phyloP scores from a whole-genome alignment of 2,329 filamentous ascomycete genomes.

The Claviceps monticola region DNA sequence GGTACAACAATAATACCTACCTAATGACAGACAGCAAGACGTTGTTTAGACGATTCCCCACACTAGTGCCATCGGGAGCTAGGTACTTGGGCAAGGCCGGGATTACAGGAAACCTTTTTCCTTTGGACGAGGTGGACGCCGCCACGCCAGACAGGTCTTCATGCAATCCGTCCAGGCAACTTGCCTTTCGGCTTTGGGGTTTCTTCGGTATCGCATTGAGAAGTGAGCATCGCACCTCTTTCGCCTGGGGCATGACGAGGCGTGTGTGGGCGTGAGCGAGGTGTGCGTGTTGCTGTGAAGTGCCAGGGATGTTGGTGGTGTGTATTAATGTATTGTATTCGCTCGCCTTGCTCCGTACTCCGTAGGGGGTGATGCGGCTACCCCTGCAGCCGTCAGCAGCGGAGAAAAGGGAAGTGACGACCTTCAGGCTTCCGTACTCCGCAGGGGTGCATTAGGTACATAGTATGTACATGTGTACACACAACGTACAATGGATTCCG shows the following conservation, averaged over 20 bases:
- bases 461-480: too few species aligned
- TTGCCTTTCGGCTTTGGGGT: constrained; percentile 5
- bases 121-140: constrained; percentile 1
- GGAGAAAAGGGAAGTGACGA: not conserved
- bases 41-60: constrained; percentile 1
- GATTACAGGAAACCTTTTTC: not conserved
- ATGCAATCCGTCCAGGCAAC: not conserved
- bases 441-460: too few species aligned
- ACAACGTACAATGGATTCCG: too few species aligned
- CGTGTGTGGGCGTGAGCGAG: not conserved
- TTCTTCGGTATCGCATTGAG: constrained; percentile 7
- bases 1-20: not conserved
- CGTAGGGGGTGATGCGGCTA: not conserved
- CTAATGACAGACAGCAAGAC: too few species aligned
- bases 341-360: too few species aligned
- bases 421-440: too few species aligned
- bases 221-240: not conserved
- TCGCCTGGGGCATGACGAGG: not conserved
- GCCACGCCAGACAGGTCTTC: not conserved
- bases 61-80: constrained; percentile 6
- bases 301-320: too few species aligned
- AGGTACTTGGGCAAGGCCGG: not conserved
- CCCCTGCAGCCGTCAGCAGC: not conserved
- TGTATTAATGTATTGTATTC: too few species aligned
- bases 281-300: too few species aligned